Evolutionary conservation across 345 rosid species (phyloP).

Genomic region (Gossypium arboreum): DNA sequence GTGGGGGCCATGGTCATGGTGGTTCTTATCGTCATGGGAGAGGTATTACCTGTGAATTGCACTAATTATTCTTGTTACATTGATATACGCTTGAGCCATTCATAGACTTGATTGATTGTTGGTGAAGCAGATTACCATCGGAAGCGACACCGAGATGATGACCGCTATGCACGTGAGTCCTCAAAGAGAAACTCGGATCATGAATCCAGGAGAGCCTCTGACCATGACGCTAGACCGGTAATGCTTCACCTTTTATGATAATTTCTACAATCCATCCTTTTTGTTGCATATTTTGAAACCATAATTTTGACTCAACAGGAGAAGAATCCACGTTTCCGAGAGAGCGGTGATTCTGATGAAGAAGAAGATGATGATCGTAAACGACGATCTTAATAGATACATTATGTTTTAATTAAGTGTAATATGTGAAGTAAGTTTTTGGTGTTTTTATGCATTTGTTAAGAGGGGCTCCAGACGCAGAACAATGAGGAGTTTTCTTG

Average conservation of each 20-base stretch:
- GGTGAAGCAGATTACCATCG: slow-evolving; percentile 58
- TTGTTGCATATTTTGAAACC: not conserved
- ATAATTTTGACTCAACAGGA: slow-evolving; percentile 48
- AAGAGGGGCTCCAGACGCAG: not conserved
- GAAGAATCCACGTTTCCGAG: slow-evolving; percentile 97
- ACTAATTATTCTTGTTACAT: not conserved
- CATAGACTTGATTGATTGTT: slow-evolving; percentile 10
- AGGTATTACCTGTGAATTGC: slow-evolving; percentile 35
- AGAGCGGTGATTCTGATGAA: slow-evolving; percentile 91
- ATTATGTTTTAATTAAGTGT: not conserved
- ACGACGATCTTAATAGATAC: slow-evolving; percentile 34
- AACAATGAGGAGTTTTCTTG: not conserved
- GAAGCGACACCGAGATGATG: slow-evolving; percentile 84
- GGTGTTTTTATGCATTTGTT: not conserved
- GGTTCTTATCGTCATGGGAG: slow-evolving; percentile 63
- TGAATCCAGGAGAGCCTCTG: slow-evolving; percentile 59
- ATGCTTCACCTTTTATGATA: slow-evolving; percentile 7
- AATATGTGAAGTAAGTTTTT: not conserved
- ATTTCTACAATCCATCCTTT: not conserved
- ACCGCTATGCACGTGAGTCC: slow-evolving; percentile 54
- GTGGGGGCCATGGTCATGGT: slow-evolving; percentile 67
- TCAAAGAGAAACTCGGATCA: slow-evolving; percentile 66
- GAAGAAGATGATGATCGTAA: slow-evolving; percentile 81
- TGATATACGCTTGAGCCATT: not conserved
- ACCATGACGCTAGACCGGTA: slow-evolving; percentile 73